Percentiles rank a stretch among this genome's conserved stretches.
Evolutionary conservation across 345 rosid genomes (phyloP).

Genomic region (Eucalyptus decipiens): DNA sequence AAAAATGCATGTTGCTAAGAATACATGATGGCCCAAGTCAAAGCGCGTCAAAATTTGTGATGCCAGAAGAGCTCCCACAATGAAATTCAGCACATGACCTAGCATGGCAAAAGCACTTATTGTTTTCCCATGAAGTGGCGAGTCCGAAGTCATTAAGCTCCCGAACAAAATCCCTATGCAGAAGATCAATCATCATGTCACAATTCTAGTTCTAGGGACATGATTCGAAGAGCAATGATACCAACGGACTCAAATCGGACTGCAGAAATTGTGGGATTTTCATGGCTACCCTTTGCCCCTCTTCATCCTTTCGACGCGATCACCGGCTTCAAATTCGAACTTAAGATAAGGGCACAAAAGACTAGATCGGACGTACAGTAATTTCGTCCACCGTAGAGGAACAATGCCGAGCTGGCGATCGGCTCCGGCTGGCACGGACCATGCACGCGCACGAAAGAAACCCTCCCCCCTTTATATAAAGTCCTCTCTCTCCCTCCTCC

Average conservation of each 20-base stretch:
- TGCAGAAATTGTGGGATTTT: background rate
- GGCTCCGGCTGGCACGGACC: slow-evolving; percentile 4
- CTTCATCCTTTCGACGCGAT: background rate
- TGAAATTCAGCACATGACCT: background rate
- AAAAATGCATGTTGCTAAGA: background rate
- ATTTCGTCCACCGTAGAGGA: background rate
- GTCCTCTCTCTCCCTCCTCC: slow-evolving; percentile 1
- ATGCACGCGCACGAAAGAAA: slow-evolving; percentile 20
- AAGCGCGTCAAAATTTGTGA: background rate
- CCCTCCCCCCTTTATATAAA: slow-evolving; percentile 7
- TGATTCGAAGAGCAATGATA: background rate
- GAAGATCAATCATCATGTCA: background rate
- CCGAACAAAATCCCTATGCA: background rate
- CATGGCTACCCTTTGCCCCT: background rate
- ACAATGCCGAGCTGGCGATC: slow-evolving; percentile 9
- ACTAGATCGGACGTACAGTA: background rate
- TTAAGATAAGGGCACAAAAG: background rate
- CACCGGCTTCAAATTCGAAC: background rate
- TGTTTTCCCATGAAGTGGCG: background rate
- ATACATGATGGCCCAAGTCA: background rate
- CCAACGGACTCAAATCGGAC: background rate
- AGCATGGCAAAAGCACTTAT: background rate
- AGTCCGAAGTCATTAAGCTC: background rate
- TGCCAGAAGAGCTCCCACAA: background rate
- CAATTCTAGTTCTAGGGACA: background rate